phyloP scores from a whole-genome alignment of 768 basidiomycete species.

The Panaeolus cyanescens region DNA sequence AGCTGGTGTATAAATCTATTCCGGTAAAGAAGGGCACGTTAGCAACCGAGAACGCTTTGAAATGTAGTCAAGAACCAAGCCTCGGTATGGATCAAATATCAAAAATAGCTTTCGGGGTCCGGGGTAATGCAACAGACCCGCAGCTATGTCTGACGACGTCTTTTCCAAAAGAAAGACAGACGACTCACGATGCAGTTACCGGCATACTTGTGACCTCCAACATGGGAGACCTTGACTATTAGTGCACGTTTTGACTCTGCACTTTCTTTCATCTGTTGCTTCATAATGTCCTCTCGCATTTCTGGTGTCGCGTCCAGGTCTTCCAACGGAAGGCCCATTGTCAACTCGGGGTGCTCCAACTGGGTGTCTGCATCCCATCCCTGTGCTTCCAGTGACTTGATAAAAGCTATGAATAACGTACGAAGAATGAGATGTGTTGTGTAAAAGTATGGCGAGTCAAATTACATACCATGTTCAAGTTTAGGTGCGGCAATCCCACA shows the following conservation, averaged over 20 bases:
- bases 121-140: not conserved
- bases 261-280: slow-evolving; percentile 52
- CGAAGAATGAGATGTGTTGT: slow-evolving; percentile 14
- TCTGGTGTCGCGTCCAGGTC: slow-evolving; percentile 51
- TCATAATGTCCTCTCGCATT: slow-evolving; percentile 59
- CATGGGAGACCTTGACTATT: slow-evolving; percentile 85
- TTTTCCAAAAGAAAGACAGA: slow-evolving; percentile 2
- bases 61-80: not conserved
- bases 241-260: slow-evolving; percentile 67
- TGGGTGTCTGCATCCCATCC: slow-evolving; percentile 81
- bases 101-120: not conserved
- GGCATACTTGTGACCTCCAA: slow-evolving; percentile 92
- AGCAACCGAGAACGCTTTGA: not conserved
- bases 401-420: slow-evolving; percentile 50
- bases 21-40: slow-evolving; percentile 6
- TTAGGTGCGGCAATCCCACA: slow-evolving; percentile 87
- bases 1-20: slow-evolving; percentile 82
- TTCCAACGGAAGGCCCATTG: slow-evolving; percentile 60
- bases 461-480: slow-evolving; percentile 66
- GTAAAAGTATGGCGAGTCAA: not conserved
- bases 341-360: slow-evolving; percentile 56
- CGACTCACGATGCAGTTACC: slow-evolving; percentile 85
- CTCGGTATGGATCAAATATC: not conserved
- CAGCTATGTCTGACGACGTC: not conserved
- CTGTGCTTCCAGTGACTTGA: slow-evolving; percentile 58